A percentile compares a stretch with the other conserved stretches of the same genome.
These are phyloP conservation scores for Nigrospora osmanthi DNA, from an alignment of 2,329 filamentous ascomycete species.

Conservation along the genomic window DNA sequence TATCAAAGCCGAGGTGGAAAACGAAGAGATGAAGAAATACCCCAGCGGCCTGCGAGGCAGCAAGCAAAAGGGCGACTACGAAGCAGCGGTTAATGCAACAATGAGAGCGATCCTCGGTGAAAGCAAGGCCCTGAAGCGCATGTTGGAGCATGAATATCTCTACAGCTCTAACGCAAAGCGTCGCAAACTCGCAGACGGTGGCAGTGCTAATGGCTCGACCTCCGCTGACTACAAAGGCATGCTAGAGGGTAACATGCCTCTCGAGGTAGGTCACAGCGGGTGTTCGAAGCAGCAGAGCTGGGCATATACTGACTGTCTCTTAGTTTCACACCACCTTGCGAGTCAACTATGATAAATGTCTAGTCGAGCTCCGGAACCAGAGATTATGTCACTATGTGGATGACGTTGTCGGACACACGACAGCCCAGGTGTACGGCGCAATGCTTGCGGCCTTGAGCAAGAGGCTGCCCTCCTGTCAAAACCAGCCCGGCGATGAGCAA, in stretches of 20 bases:
- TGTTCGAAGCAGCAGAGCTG: neutral
- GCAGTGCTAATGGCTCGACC: constrained; percentile 21
- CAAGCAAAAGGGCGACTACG: constrained; percentile 59
- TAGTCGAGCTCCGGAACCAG: constrained; percentile 74
- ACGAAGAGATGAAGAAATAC: constrained; percentile 50
- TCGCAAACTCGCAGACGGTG: constrained; percentile 45
- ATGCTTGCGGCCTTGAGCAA: constrained; percentile 65
- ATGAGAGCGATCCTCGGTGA: constrained; percentile 10
- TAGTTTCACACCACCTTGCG: constrained; percentile 44
- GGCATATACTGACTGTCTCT: too few species aligned
- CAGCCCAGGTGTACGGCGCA: constrained; percentile 69
- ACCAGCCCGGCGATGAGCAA: constrained; percentile 37
- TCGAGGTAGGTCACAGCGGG: constrained; percentile 3
- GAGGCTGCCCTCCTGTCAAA: constrained; percentile 59
- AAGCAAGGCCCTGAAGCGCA: constrained; percentile 41
- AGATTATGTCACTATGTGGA: constrained; percentile 67
- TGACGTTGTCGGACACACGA: constrained; percentile 63
- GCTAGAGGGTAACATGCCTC: neutral
- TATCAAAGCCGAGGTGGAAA: constrained; percentile 52
- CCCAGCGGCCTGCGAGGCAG: constrained; percentile 47
- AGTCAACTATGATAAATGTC: constrained; percentile 78
- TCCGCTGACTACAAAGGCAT: constrained; percentile 10
- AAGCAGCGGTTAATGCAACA: constrained; percentile 19
- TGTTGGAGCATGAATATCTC: constrained; percentile 27
- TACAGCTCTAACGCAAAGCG: constrained; percentile 32